Evolutionary conservation across 2,329 filamentous ascomycete species (phyloP).

Genomic region (Hypoxylon sp.): DNA sequence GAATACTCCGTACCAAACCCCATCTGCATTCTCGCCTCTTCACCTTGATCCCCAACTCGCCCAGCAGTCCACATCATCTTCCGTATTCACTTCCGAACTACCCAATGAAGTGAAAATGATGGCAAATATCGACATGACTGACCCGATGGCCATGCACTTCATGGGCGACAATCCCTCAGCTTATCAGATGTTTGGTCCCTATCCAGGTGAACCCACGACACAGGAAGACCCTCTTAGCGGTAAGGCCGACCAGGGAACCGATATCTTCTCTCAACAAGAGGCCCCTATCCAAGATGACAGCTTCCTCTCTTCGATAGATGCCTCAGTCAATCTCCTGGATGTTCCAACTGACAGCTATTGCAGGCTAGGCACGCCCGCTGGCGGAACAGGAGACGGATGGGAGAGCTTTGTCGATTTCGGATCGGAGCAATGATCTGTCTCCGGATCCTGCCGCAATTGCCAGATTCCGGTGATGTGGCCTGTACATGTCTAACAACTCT

Average conservation of each 20-base stretch:
- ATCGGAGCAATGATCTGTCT: constrained; percentile 44
- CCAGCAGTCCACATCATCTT: constrained; percentile 51
- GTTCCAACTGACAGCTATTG: constrained; percentile 33
- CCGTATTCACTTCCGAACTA: constrained; percentile 59
- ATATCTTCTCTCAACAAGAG: constrained; percentile 11
- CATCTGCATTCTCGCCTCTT: constrained; percentile 45
- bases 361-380: constrained; percentile 44
- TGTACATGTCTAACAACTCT: constrained; percentile 16
- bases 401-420: constrained; percentile 52
- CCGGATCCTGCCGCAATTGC: neutral
- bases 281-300: constrained; percentile 17
- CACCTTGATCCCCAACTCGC: constrained; percentile 48
- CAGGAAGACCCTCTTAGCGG: constrained; percentile 9
- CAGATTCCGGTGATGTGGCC: neutral
- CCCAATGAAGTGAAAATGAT: constrained; percentile 60
- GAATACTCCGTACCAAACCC: constrained; percentile 47
- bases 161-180: constrained; percentile 43
- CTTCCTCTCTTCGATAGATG: constrained; percentile 40
- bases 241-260: constrained; percentile 3
- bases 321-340: constrained; percentile 28
- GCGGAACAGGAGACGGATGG: constrained; percentile 45
- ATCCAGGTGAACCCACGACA: constrained; percentile 19
- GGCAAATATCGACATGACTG: constrained; percentile 52
- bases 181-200: constrained; percentile 45
- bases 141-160: constrained; percentile 50